phyloP scores from a whole-genome alignment of 2,329 filamentous ascomycete species.

The Allantophomopsis cytisporea region DNA sequence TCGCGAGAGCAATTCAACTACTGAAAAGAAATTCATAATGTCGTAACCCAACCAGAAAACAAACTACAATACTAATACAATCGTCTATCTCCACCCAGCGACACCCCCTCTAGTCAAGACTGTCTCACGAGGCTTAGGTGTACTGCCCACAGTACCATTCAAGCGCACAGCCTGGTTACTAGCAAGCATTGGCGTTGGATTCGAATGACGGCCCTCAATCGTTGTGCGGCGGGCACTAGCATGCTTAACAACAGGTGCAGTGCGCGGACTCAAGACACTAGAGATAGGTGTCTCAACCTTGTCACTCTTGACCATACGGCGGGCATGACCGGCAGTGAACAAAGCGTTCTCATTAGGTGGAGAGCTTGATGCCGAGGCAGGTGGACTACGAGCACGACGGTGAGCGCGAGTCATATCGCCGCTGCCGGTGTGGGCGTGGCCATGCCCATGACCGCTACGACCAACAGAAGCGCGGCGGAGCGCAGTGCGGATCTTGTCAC shows the following conservation, averaged over 20 bases:
- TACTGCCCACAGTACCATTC: slow-evolving; percentile 9
- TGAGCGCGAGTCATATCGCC: slow-evolving; percentile 10
- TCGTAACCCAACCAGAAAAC: too few relatives aligned
- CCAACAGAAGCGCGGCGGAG: slow-evolving; percentile 15
- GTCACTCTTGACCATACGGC: slow-evolving; percentile 51
- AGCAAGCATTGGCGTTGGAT: slow-evolving; percentile 6
- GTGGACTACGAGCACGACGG: slow-evolving; percentile 18
- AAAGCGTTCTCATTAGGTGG: slow-evolving; percentile 42
- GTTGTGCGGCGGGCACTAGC: slow-evolving; percentile 13
- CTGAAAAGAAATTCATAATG: too few relatives aligned
- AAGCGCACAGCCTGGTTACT: slow-evolving; percentile 10
- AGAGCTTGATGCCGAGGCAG: slow-evolving; percentile 33
- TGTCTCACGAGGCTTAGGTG: slow-evolving; percentile 14
- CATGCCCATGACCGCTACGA: slow-evolving; percentile 8
- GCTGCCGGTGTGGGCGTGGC: slow-evolving; percentile 5
- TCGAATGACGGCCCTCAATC: slow-evolving; percentile 10
- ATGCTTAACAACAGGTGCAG: slow-evolving; percentile 41
- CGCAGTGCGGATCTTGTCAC: slow-evolving; percentile 15
- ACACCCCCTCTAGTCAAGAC: slow-evolving; percentile 14
- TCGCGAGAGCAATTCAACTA: too few relatives aligned
- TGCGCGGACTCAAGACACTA: slow-evolving; percentile 47
- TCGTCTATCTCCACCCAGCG: slow-evolving; percentile 14
- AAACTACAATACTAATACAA: too few relatives aligned
- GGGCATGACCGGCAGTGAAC: slow-evolving; percentile 52
- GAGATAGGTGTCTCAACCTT: slow-evolving; percentile 38